Percentiles rank a stretch among this genome's conserved stretches.
Conservation (phyloP, 2,329 filamentous ascomycete genomes). For the Apiospora sp. region DNA sequence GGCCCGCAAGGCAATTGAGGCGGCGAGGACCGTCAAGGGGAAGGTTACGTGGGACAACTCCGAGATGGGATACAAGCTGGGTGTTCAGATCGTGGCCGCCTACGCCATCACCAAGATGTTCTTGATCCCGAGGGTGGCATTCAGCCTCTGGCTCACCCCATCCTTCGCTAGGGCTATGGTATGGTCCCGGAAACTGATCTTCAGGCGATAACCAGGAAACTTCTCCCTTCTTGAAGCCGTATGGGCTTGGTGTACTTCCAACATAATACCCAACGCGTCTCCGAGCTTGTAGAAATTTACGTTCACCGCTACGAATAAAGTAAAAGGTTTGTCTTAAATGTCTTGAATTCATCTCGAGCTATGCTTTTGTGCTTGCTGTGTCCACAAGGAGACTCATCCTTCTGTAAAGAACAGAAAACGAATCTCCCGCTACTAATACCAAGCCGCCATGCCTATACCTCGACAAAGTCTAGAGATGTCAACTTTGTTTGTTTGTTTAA, state of each 20-base stretch:
- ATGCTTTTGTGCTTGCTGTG: background rate
- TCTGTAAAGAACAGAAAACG: background rate
- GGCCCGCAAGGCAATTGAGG: conserved; percentile 33
- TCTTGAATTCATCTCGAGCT: conserved; percentile 13
- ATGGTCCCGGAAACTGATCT: conserved; percentile 40
- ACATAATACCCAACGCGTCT: no score
- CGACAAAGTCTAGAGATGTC: conserved; percentile 19
- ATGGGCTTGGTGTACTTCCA: background rate
- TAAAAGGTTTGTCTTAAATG: background rate
- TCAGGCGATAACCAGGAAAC: conserved; percentile 30
- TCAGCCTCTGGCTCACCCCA: conserved; percentile 88
- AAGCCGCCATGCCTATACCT: conserved; percentile 1
- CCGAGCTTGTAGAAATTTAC: background rate
- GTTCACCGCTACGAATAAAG: background rate
- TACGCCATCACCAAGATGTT: conserved; percentile 91
- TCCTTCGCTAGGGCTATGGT: conserved; percentile 82
- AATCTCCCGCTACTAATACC: background rate
- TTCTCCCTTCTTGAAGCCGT: background rate
- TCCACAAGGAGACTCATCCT: background rate
- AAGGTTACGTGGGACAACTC: conserved; percentile 40
- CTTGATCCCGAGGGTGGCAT: conserved; percentile 76
- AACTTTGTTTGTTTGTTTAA: conserved; percentile 19
- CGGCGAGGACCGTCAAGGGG: conserved; percentile 36
- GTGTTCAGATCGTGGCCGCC: conserved; percentile 80
- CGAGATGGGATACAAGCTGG: conserved; percentile 56